Conservation (phyloP, 306 rosid species). For the Benincasa hispida region DNA sequence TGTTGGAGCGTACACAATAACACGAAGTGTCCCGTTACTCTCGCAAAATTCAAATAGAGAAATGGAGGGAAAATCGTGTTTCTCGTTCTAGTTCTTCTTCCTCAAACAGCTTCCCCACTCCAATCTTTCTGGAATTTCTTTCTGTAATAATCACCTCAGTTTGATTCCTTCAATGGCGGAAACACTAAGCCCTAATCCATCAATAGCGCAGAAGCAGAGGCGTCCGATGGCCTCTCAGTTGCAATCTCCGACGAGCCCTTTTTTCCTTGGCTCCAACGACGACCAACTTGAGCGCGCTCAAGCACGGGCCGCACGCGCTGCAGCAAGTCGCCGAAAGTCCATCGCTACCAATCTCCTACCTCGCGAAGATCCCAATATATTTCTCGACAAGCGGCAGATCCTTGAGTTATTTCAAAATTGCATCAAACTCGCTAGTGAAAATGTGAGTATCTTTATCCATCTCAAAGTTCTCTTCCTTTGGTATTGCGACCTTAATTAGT, state of each 20-base stretch:
- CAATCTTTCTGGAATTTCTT: neutral
- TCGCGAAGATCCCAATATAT: constrained; percentile 16
- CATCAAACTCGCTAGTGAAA: constrained; percentile 96
- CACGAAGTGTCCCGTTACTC: neutral
- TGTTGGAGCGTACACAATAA: too few relatives aligned
- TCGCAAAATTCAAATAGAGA: constrained; percentile 6
- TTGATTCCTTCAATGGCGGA: constrained; percentile 36
- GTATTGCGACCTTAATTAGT: neutral
- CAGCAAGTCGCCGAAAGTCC: constrained; percentile 60
- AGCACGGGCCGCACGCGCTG: constrained; percentile 90
- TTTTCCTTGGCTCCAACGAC: constrained; percentile 72
- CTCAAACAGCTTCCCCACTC: neutral
- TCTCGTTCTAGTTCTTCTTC: constrained; percentile 1
- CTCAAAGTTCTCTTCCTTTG: neutral
- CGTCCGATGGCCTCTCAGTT: constrained; percentile 53
- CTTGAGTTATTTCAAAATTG: constrained; percentile 87
- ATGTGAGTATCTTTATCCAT: constrained; percentile 19
- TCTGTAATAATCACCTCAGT: neutral
- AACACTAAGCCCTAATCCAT: constrained; percentile 50
- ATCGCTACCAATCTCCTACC: constrained; percentile 22
- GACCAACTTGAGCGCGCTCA: constrained; percentile 83
- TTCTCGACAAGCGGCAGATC: constrained; percentile 74
- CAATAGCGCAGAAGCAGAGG: constrained; percentile 25
- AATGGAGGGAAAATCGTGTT: constrained; percentile 50
- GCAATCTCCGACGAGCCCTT: constrained; percentile 82